Evolutionary conservation across 495 filamentous ascomycete genomes (phyloP), one percentile per base, ranked within the genome.

Genomic region (Hyaloscypha bicolor): DNA sequence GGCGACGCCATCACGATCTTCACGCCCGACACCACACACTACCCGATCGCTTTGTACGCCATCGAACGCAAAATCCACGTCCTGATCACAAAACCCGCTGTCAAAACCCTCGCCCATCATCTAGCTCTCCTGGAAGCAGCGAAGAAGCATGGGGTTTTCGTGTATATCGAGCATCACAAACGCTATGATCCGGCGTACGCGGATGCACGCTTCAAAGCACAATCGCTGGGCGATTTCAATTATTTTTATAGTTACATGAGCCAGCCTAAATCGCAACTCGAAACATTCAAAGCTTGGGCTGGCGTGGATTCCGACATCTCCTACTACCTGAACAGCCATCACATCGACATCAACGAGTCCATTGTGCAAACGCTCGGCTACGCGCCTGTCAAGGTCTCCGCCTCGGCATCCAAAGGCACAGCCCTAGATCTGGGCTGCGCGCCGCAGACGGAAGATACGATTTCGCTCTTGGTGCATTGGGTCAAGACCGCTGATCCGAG

Each of bases 181-280:
- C 91, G 94, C 58, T 97, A 88, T 77, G 94, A 97, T 76, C 93
- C 93, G 0, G 93, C 91, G 0, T 97, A 97, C 81, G 84, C 90
- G 6, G 94, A 97, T 74, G 94, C 94, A 1, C 79, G 81, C n/a
- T 88, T 87, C 73, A 88, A 90, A 67, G 92, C 94, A 0, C 78
- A 83, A 72, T 84, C 77, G 31, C 79, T 97, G 6, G 94, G 94
- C 59, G 91, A 97, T 76, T 97, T 97, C 86, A 97, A 96, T 79
- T 97, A 97, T 83, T 97, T 97, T 79, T 97, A 97, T 82, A 90
- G 86, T 69, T 97, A 97, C 82, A 97, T 97, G 94, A 90, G 87
- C 60, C 94, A 97, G 82, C 94, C 94, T 29, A 97, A 97, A 76
- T 88, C 78, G 22, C 94, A 97, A 79, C 83, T 97, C 6, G 92